Base-by-base conservation (phyloP, 2,329 filamentous ascomycete genomes). In the Talaromyces sp. region DNA sequence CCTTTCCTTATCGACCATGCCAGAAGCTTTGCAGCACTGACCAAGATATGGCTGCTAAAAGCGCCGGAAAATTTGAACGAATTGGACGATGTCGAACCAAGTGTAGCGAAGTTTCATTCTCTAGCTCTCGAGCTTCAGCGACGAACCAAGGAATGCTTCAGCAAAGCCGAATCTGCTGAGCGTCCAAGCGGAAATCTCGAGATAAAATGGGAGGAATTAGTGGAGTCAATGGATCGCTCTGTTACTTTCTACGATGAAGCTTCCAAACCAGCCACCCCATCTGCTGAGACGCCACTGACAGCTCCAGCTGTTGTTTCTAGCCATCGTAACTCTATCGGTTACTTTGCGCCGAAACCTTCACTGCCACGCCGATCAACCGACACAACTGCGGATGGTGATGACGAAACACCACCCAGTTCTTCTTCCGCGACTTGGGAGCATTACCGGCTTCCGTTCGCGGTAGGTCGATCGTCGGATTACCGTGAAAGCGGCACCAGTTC, bases 1-100 rank as follows among this genome's bases (percentile, higher is more conserved):
- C 95, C 95, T 0, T 97, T 96, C 74, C 85, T 99, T 3, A 91
- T 99, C 67, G 95, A 99, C 70, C 89, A 93, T 68, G 88, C 93
- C 8, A 87, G 92, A 67, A 93, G 91, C 70, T 93, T 93, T 71
- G 92, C 95, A 0, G 89, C 89, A 43, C 80, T 99, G 19, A 89
- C 96, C 24, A 90, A 90, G 57, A 71, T 82, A 62, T 80, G 82
- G 81, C 74, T 82, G 19, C 73, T 79, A 56, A 73, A 74, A 50
- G 74, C 78, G 60, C 73, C 80, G 22, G 69, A 78, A 64, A 73
- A 77, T 59, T 70, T 84, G 37, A 67, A 68, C n/a, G 76, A 77
- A 54, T 60, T 76, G 37, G 73, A 76, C 19, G 78, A 79, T 5
- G 66, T 79, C 24, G 80, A 81, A 56, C 69, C 73, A 33, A 71